Evolutionary conservation across 2,329 filamentous ascomycete genomes (phyloP).

Genomic region (Ceratocystiopsis sp.): DNA sequence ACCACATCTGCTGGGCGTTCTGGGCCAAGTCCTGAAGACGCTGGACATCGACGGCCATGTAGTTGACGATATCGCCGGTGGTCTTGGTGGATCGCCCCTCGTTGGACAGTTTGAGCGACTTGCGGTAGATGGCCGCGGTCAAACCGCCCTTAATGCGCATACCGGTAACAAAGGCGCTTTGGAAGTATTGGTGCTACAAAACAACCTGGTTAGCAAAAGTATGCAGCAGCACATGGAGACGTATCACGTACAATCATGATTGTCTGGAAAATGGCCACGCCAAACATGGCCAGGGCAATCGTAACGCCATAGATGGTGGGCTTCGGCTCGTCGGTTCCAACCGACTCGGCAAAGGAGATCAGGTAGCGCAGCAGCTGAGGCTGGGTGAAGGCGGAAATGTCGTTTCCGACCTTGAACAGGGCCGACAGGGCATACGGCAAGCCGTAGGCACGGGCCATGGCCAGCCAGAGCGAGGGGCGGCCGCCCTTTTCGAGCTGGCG

Average conservation of each 20-base stretch:
- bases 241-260: conserved; percentile 44
- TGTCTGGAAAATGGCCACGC: conserved; percentile 71
- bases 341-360: conserved; percentile 73
- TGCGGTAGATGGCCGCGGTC: conserved; percentile 81
- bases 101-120: conserved; percentile 78
- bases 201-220: conserved; percentile 4
- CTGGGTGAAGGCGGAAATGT: conserved; percentile 72
- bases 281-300: conserved; percentile 86
- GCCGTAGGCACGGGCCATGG: conserved; percentile 69
- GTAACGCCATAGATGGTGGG: conserved; percentile 70
- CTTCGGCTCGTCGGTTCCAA: conserved; percentile 45
- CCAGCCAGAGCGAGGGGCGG: conserved; percentile 73
- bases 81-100: conserved; percentile 79
- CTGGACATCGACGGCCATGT: conserved; percentile 97
- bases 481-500: conserved; percentile 47
- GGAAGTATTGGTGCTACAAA: conserved; percentile 76
- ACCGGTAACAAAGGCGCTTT: conserved; percentile 81
- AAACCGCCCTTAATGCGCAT: conserved; percentile 93
- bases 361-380: conserved; percentile 76
- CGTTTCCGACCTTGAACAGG: conserved; percentile 78
- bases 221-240: not conserved
- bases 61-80: conserved; percentile 96
- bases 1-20: conserved; percentile 91
- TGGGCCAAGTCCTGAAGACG: conserved; percentile 88
- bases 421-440: conserved; percentile 67